Percentiles rank a stretch among this genome's conserved stretches.
Conservation (phyloP, 2,329 filamentous ascomycete species). For the Sclerotinia glacialis region DNA sequence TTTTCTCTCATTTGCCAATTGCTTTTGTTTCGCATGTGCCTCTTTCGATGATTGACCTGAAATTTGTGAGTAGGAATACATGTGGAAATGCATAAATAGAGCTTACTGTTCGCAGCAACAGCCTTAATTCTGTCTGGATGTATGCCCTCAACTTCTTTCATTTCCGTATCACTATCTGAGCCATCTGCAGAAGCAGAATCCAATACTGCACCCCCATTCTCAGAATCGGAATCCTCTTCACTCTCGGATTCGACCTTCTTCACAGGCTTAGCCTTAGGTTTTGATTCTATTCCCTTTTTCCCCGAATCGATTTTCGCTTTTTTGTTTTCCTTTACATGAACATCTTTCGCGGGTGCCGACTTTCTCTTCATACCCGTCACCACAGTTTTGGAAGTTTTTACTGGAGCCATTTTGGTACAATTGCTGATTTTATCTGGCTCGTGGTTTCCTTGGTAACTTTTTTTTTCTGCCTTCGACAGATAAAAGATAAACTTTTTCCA, state of each 20-base stretch:
- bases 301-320: slow-evolving; percentile 47
- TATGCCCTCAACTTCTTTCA: slow-evolving; percentile 38
- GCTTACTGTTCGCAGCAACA: slow-evolving; percentile 34
- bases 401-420: slow-evolving; percentile 36
- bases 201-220: slow-evolving; percentile 37
- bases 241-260: slow-evolving; percentile 41
- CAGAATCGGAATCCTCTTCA: slow-evolving; percentile 37
- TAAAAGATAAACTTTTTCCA: slow-evolving; percentile 25
- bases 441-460: slow-evolving; percentile 18
- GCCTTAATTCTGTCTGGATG: slow-evolving; percentile 40
- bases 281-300: slow-evolving; percentile 18
- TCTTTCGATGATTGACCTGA: slow-evolving; percentile 70
- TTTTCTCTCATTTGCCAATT: slow-evolving; percentile 82
- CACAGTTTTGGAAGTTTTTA: slow-evolving; percentile 45
- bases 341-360: slow-evolving; percentile 47
- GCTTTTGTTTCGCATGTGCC: slow-evolving; percentile 90
- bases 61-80: slow-evolving; percentile 36
- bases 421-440: slow-evolving; percentile 13
- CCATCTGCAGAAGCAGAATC: slow-evolving; percentile 38
- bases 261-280: slow-evolving; percentile 26
- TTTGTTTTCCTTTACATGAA: slow-evolving; percentile 46
- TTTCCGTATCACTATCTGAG: slow-evolving; percentile 42
- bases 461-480: slow-evolving; percentile 25
- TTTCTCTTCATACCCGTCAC: slow-evolving; percentile 57
- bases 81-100: slow-evolving; percentile 33